Conservation (phyloP, 495 filamentous ascomycete genomes). For the Polyplosphaeria fusca region DNA sequence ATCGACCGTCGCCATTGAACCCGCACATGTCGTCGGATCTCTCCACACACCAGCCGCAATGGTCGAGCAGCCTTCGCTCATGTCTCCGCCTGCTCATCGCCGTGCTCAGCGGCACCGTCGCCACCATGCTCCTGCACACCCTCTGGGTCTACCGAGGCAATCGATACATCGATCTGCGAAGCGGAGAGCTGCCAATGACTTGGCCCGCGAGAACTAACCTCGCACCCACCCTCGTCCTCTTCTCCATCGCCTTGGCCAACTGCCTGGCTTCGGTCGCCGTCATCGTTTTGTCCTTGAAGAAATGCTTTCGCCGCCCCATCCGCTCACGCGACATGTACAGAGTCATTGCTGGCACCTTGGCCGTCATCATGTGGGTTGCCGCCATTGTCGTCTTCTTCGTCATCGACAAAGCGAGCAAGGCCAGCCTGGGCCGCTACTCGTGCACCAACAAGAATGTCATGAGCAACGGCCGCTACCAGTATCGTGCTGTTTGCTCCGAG, state of each 20-base stretch:
- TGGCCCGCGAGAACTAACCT: conserved; percentile 29
- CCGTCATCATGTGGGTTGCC: conserved; percentile 16
- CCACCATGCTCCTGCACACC: conserved; percentile 20
- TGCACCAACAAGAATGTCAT: conserved; percentile 30
- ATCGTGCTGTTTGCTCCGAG: conserved; percentile 29
- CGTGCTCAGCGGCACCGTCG: conserved; percentile 26
- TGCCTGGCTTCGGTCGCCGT: conserved; percentile 23
- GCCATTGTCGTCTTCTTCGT: conserved; percentile 19
- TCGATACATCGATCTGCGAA: conserved; percentile 19
- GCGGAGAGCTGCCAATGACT: conserved; percentile 31
- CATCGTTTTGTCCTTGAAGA: conserved; percentile 16
- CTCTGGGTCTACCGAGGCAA: conserved; percentile 26
- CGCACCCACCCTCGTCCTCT: conserved; percentile 19
- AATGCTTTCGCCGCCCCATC: conserved; percentile 18
- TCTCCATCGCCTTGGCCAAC: conserved; percentile 20
- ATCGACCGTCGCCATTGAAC: background rate
- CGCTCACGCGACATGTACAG: conserved; percentile 24
- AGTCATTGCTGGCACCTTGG: conserved; percentile 25
- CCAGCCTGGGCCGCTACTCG: conserved; percentile 25
- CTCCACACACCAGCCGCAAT: conserved; percentile 12
- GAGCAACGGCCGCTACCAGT: conserved; percentile 31
- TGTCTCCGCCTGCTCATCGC: conserved; percentile 28
- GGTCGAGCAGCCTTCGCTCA: conserved; percentile 20
- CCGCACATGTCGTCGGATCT: conserved; percentile 18
- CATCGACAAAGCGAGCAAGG: conserved; percentile 21